Conservation (phyloP, 192 early-diverging fungal genomes). For the Podila epigama region DNA sequence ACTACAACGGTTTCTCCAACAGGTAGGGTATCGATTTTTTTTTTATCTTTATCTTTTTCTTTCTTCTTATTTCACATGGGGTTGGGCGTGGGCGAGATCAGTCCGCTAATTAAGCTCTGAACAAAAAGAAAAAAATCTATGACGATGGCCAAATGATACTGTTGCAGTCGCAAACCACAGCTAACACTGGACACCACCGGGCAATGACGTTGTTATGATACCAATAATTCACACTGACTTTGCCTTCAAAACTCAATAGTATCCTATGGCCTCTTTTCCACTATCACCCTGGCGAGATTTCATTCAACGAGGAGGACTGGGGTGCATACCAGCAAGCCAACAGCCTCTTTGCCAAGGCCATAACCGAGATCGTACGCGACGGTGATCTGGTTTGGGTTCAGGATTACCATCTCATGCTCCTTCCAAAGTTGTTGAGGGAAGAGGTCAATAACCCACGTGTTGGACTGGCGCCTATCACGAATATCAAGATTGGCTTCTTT, state of each 20-base stretch:
- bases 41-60: background rate
- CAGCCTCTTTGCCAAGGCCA: conserved; percentile 86
- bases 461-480: conserved; percentile 50
- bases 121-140: no score
- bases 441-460: conserved; percentile 53
- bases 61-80: background rate
- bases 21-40: conserved; percentile 23
- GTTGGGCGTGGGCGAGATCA: no score
- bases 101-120: no score
- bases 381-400: conserved; percentile 92
- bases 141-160: no score
- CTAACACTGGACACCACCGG: no score
- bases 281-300: conserved; percentile 98
- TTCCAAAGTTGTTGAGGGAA: conserved; percentile 87
- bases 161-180: no score
- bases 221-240: no score
- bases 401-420: conserved; percentile 98
- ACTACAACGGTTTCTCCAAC: conserved; percentile 99
- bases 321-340: conserved; percentile 95
- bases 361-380: conserved; percentile 82
- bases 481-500: conserved; percentile 98
- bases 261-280: conserved; percentile 99
- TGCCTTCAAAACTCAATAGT: conserved; percentile 51
- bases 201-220: no score
- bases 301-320: conserved; percentile 95